Conservation (phyloP, 805 yeast genomes). For the Zygotorulaspora florentina region DNA sequence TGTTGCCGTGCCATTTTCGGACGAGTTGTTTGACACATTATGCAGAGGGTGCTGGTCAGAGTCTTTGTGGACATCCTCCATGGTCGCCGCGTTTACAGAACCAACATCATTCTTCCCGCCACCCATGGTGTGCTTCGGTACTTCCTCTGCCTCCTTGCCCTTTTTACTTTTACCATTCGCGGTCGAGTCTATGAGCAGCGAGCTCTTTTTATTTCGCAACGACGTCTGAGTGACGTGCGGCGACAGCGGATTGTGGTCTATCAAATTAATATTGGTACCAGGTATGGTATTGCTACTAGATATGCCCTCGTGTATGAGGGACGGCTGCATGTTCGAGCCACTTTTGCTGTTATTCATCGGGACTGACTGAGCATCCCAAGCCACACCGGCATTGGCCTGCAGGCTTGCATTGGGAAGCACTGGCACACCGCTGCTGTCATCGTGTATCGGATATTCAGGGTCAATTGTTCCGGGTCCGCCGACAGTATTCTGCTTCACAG, state of each 20-base stretch:
- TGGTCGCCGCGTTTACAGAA: constrained; percentile 2
- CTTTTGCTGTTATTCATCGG: background rate
- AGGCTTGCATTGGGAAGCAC: background rate
- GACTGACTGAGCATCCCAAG: background rate
- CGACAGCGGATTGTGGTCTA: constrained; percentile 30
- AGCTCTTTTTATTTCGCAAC: constrained; percentile 37
- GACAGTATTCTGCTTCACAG: background rate
- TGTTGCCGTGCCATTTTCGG: constrained; percentile 8
- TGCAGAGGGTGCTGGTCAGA: constrained; percentile 1
- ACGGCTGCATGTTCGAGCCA: background rate
- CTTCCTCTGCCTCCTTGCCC: constrained; percentile 4
- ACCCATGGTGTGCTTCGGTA: background rate
- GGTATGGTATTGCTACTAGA: constrained; percentile 6
- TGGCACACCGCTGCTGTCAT: background rate
- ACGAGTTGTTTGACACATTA: constrained; percentile 7
- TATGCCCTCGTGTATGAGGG: constrained; percentile 3
- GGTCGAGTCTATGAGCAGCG: constrained; percentile 24
- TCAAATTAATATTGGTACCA: constrained; percentile 14
- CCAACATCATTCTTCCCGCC: constrained; percentile 1
- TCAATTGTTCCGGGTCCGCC: background rate
- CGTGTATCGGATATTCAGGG: background rate
- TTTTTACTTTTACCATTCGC: background rate
- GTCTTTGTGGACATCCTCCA: background rate
- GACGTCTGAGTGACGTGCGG: constrained; percentile 29
- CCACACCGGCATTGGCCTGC: background rate